Conservation (phyloP, 495 filamentous ascomycete genomes). For the Hypoxylon rickii region DNA sequence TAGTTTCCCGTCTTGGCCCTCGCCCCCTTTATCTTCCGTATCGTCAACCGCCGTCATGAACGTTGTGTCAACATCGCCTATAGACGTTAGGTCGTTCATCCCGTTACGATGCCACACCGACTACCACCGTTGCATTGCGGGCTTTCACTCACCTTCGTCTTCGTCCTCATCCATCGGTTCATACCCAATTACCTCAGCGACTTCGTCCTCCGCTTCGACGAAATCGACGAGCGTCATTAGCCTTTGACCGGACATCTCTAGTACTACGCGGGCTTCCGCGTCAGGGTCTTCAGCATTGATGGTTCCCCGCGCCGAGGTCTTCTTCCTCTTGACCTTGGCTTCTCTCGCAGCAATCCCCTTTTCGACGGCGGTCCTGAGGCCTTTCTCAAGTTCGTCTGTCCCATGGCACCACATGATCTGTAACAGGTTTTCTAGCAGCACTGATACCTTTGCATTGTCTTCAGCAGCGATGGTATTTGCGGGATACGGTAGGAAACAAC, state of each 20-base stretch:
- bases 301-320: constrained; percentile 44
- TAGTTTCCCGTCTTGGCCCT: constrained; percentile 76
- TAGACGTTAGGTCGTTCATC: not conserved
- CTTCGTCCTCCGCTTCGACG: constrained; percentile 36
- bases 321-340: constrained; percentile 54
- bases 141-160: constrained; percentile 15
- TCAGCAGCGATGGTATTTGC: constrained; percentile 64
- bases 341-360: constrained; percentile 66
- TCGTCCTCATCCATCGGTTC: constrained; percentile 24
- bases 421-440: constrained; percentile 74
- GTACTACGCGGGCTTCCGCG: constrained; percentile 35
- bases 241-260: constrained; percentile 48
- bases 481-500: constrained; percentile 71
- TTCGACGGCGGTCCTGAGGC: constrained; percentile 59
- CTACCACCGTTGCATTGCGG: no score
- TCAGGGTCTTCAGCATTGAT: constrained; percentile 43
- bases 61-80: constrained; percentile 19
- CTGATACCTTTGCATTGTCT: constrained; percentile 81
- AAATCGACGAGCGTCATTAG: constrained; percentile 42
- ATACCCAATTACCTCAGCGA: constrained; percentile 30
- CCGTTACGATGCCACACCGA: no score
- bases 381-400: constrained; percentile 46
- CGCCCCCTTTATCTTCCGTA: constrained; percentile 1
- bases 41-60: constrained; percentile 25
- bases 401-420: constrained; percentile 58